phyloP scores from a whole-genome alignment of 1,284 basidiomycete genomes.

The Inonotus obliquus region DNA sequence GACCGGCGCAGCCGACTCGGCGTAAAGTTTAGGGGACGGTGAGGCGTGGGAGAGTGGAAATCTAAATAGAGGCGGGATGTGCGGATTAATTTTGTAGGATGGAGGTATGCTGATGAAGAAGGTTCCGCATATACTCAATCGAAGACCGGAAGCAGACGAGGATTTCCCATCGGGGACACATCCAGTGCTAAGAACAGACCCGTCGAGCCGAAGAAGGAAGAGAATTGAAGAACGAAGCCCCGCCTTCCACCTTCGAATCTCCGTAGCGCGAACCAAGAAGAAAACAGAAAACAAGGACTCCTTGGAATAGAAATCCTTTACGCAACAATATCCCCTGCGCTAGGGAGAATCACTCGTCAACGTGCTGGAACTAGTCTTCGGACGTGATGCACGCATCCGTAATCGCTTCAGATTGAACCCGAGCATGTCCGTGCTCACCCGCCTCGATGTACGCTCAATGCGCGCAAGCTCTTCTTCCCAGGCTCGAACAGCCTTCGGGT shows the following conservation, averaged over 20 bases:
- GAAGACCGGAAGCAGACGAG: background rate
- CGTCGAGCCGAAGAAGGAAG: background rate
- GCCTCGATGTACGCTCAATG: constrained; percentile 60
- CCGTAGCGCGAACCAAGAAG: background rate
- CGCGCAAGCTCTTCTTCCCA: constrained; percentile 75
- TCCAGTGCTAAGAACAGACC: background rate
- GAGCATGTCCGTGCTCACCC: constrained; percentile 53
- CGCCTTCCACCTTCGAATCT: background rate
- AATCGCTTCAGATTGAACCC: constrained; percentile 50
- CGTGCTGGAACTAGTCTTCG: constrained; percentile 22
- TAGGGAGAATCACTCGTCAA: constrained; percentile 8
- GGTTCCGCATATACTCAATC: background rate
- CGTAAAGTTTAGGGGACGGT: background rate
- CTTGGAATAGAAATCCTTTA: background rate
- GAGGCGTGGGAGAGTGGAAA: background rate
- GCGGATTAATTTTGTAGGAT: background rate
- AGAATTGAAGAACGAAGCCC: background rate
- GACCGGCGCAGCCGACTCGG: background rate
- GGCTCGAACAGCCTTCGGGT: constrained; percentile 40
- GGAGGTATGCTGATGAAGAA: background rate
- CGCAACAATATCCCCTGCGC: background rate
- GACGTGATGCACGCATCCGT: constrained; percentile 23
- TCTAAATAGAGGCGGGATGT: background rate
- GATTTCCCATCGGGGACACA: background rate
- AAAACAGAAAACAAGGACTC: background rate